These are phyloP conservation scores for Cordyceps farinosa DNA, from an alignment of 2,329 filamentous ascomycete species.

Conservation along the genomic window DNA sequence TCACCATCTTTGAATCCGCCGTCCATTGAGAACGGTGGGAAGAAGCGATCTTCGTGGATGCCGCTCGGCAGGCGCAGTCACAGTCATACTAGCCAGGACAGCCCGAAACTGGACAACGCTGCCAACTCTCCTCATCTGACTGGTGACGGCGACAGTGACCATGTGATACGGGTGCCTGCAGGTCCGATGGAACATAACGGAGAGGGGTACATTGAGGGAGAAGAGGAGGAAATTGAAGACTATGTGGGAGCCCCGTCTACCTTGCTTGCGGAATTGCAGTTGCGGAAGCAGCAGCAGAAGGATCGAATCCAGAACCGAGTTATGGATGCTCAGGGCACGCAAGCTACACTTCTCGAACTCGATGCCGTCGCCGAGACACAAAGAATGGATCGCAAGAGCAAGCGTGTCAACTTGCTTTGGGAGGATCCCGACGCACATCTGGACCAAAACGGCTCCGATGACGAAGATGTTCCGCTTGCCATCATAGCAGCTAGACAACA, in stretches of 20 bases:
- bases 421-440: conserved; percentile 60
- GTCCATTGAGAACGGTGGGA: conserved; percentile 30
- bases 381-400: conserved; percentile 67
- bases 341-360: conserved; percentile 83
- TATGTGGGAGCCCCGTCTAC: conserved; percentile 79
- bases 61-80: conserved; percentile 42
- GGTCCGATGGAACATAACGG: conserved; percentile 20
- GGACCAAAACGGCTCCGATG: conserved; percentile 49
- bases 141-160: conserved; percentile 17
- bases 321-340: conserved; percentile 66
- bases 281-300: conserved; percentile 86
- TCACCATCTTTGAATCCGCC: conserved; percentile 25
- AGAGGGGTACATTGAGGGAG: conserved; percentile 31
- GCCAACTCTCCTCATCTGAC: conserved; percentile 2
- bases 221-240: conserved; percentile 44
- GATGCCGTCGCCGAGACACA: conserved; percentile 88
- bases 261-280: conserved; percentile 83
- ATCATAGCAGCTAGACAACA: conserved; percentile 64
- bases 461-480: conserved; percentile 85
- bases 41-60: conserved; percentile 49
- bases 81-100: conserved; percentile 30
- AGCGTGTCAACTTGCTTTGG: conserved; percentile 86
- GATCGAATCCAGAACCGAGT: conserved; percentile 62
- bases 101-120: conserved; percentile 22
- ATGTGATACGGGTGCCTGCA: conserved; percentile 19